Evolutionary conservation across 345 rosid genomes (phyloP).

Genomic region (Schrenkiella parvula): DNA sequence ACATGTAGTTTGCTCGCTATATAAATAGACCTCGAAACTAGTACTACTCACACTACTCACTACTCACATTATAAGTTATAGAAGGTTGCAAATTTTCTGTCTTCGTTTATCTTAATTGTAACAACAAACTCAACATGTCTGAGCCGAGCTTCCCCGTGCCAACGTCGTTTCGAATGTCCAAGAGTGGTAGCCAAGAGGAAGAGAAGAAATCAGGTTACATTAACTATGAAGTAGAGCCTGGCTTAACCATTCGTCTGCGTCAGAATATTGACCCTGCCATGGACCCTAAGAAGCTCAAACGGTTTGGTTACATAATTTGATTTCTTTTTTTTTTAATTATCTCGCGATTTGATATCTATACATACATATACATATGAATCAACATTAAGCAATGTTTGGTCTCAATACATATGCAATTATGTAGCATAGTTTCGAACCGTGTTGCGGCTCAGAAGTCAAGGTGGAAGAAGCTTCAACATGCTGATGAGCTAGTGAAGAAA

Average conservation of each 20-base stretch:
- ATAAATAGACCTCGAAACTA: neutral
- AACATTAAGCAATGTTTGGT: no score
- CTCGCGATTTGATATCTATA: neutral
- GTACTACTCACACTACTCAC: neutral
- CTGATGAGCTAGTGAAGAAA: neutral
- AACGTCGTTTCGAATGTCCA: neutral
- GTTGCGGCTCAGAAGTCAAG: slow-evolving; percentile 21
- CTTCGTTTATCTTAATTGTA: neutral
- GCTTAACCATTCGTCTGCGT: slow-evolving; percentile 3
- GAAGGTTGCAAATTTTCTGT: neutral
- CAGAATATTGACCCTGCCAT: slow-evolving; percentile 7
- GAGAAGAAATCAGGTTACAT: neutral
- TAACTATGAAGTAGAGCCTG: slow-evolving; percentile 18
- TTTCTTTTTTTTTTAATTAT: neutral
- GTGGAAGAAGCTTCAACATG: slow-evolving; percentile 15
- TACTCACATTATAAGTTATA: neutral
- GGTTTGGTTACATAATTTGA: slow-evolving; percentile 5
- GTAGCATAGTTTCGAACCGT: slow-evolving; percentile 22
- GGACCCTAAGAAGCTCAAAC: slow-evolving; percentile 21
- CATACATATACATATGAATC: neutral
- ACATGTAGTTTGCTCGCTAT: neutral
- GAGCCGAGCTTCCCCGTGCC: neutral
- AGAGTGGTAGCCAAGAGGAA: neutral
- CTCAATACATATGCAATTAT: no score
- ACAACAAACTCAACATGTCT: neutral